A percentile compares a stretch with the other conserved stretches of the same genome.
These are phyloP conservation scores for Penicillium herquei DNA, from an alignment of 495 filamentous ascomycete species.

Conservation along the genomic window DNA sequence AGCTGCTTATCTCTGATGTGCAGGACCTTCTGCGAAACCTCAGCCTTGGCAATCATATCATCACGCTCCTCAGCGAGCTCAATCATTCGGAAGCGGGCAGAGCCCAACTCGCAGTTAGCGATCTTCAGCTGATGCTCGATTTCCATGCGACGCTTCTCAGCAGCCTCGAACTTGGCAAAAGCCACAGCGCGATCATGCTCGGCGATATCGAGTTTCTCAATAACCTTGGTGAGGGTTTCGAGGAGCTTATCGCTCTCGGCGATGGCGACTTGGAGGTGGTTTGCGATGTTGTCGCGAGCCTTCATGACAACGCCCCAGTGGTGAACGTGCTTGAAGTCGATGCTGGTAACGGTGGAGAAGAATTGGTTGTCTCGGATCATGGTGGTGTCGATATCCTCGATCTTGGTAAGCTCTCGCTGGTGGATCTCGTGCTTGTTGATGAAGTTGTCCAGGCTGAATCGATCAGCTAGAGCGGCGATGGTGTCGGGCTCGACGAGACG, in stretches of 20 bases:
- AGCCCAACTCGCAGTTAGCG: background rate
- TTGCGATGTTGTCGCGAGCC: background rate
- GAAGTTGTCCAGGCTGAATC: background rate
- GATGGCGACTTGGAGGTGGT: background rate
- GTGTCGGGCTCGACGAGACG: background rate
- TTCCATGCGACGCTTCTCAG: background rate
- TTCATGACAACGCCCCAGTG: background rate
- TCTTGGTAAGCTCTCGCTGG: background rate
- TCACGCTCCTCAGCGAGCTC: background rate
- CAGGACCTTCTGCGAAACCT: background rate
- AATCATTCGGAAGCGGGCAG: background rate
- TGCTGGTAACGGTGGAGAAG: background rate
- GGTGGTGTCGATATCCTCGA: background rate
- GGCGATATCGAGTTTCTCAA: background rate
- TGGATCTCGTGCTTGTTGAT: background rate
- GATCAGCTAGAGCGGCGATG: background rate
- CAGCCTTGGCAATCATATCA: background rate
- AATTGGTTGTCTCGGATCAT: background rate
- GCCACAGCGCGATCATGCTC: background rate
- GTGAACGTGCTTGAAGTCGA: background rate
- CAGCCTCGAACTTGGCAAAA: background rate
- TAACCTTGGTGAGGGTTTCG: background rate
- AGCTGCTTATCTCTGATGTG: background rate
- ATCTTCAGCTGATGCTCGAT: background rate
- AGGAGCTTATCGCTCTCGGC: background rate